Conservation (phyloP, 2,329 filamentous ascomycete genomes). For the Setomelanomma holmii region DNA sequence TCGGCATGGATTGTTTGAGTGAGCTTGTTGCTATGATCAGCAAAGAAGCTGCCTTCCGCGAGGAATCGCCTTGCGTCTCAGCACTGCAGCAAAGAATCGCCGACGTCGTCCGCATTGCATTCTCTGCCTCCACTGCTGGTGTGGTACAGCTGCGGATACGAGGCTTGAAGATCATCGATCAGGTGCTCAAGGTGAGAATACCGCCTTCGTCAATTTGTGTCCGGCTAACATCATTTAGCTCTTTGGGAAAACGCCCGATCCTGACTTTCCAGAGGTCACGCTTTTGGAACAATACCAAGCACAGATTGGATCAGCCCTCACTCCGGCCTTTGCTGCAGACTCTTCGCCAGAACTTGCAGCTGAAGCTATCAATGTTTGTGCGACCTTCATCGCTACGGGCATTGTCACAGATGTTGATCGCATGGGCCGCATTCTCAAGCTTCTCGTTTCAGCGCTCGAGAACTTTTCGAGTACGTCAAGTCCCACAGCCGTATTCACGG, state of each 20-base stretch:
- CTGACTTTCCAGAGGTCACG: conserved; percentile 96
- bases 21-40: conserved; percentile 81
- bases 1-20: conserved; percentile 87
- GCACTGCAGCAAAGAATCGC: conserved; percentile 84
- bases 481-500: too few species aligned
- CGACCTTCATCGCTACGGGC: conserved; percentile 95
- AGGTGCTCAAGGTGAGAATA: conserved; percentile 72
- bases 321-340: conserved; percentile 92
- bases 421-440: conserved; percentile 98
- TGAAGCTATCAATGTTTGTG: conserved; percentile 95
- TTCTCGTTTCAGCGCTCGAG: conserved; percentile 86
- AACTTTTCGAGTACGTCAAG: conserved; percentile 76
- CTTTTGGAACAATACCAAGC: conserved; percentile 97
- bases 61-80: conserved; percentile 77
- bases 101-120: conserved; percentile 95
- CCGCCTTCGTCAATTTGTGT: background rate
- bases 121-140: conserved; percentile 93
- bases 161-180: conserved; percentile 92
- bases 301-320: conserved; percentile 95
- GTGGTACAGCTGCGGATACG: conserved; percentile 89
- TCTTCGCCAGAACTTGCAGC: conserved; percentile 95
- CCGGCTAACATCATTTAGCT: conserved; percentile 57
- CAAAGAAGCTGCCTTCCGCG: conserved; percentile 79
- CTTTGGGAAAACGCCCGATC: conserved; percentile 94
- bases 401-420: conserved; percentile 97